Percentiles rank a stretch among this genome's conserved stretches.
phyloP scores from a whole-genome alignment of 345 rosid genomes.

The Mangifera indica region DNA sequence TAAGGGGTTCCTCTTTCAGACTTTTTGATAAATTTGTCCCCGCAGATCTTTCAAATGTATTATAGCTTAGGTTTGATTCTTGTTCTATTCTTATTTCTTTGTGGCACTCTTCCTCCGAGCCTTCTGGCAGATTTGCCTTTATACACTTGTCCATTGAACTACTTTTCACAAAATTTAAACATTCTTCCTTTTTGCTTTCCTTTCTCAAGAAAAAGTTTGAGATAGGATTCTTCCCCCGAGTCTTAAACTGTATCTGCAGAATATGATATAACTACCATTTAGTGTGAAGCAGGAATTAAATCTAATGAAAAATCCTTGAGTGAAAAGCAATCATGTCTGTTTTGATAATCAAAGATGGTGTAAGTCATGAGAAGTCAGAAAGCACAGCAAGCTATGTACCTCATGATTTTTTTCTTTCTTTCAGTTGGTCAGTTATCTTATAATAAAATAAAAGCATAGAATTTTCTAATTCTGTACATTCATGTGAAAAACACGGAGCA shows the following conservation, averaged over 20 bases:
- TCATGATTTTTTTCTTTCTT: not conserved
- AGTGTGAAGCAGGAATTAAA: not conserved
- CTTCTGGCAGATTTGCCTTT: not conserved
- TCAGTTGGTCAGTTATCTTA: not conserved
- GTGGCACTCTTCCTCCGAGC: constrained; percentile 28
- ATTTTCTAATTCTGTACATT: not conserved
- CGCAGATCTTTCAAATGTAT: not conserved
- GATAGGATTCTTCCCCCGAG: constrained; percentile 51
- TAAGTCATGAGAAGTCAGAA: not conserved
- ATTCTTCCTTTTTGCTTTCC: constrained; percentile 45
- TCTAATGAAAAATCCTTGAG: not conserved
- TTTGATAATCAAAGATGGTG: not conserved
- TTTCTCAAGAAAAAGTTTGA: constrained; percentile 66
- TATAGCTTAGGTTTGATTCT: not conserved
- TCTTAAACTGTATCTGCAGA: constrained; percentile 58
- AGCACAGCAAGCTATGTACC: not conserved
- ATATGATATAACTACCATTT: not conserved
- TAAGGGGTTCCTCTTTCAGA: constrained; percentile 18
- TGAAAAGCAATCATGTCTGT: not conserved
- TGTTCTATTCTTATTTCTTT: constrained; percentile 4
- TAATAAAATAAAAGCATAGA: not conserved
- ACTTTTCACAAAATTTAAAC: constrained; percentile 28
- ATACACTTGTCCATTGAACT: constrained; percentile 18
- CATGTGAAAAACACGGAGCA: no score
- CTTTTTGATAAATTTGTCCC: constrained; percentile 9